Conservation (phyloP, 352 stramenopile genomes). For the Phytophthora vignae region DNA sequence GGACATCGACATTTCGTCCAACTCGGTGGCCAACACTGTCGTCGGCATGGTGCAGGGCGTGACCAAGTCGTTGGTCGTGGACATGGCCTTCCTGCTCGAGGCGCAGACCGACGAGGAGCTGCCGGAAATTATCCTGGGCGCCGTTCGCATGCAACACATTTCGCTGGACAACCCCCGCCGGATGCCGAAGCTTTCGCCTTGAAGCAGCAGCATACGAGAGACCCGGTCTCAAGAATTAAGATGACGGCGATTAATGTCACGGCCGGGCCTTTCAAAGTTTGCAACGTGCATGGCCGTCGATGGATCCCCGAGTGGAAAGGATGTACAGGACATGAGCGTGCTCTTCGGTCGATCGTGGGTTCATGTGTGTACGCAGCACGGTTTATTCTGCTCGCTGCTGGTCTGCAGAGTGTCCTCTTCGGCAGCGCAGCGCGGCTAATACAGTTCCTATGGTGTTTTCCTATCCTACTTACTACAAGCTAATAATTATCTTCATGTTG, state of each 20-base stretch:
- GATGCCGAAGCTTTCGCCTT: slow-evolving; percentile 49
- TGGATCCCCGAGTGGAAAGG: slow-evolving; percentile 22
- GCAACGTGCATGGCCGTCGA: neutral
- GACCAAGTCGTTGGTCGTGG: slow-evolving; percentile 89
- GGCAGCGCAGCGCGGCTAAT: slow-evolving; percentile 24
- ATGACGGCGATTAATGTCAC: neutral
- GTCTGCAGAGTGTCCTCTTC: slow-evolving; percentile 7
- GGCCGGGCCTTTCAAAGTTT: neutral
- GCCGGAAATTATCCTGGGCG: slow-evolving; percentile 81
- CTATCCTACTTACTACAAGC: slow-evolving; percentile 25
- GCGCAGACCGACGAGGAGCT: slow-evolving; percentile 88
- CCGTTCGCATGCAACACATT: slow-evolving; percentile 84
- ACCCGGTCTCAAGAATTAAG: slow-evolving; percentile 7
- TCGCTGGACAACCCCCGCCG: slow-evolving; percentile 81
- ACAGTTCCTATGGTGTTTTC: slow-evolving; percentile 34
- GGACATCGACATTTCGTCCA: slow-evolving; percentile 95
- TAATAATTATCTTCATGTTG: slow-evolving; percentile 42
- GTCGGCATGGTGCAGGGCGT: slow-evolving; percentile 91
- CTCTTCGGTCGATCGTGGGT: neutral
- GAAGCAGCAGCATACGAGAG: slow-evolving; percentile 1
- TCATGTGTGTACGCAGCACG: neutral
- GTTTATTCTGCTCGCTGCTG: slow-evolving; percentile 16
- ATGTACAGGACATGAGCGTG: neutral
- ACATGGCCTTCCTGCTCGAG: slow-evolving; percentile 91
- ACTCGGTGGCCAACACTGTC: slow-evolving; percentile 91